A percentile compares a stretch with the other conserved stretches of the same genome.
Conservation (phyloP, 257 asterid genomes). For the Handroanthus guayacan region DNA sequence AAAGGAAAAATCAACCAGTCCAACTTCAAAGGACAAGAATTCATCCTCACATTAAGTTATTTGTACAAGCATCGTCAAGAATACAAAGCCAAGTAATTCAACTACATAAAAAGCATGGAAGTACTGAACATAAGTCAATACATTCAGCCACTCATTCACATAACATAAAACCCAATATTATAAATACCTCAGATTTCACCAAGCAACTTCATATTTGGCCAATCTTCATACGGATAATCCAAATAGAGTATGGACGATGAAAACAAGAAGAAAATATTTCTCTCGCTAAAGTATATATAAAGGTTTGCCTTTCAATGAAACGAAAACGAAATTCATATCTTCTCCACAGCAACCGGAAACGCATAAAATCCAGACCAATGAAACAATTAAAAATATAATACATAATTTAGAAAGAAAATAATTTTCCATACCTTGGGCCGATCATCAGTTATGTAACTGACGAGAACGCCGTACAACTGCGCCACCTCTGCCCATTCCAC, state of each 20-base stretch:
- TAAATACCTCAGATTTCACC: slow-evolving; percentile 1
- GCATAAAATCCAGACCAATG: slow-evolving; percentile 17
- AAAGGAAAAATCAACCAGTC: no score
- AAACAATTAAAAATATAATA: slow-evolving; percentile 2
- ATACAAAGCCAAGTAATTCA: not conserved
- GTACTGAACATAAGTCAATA: not conserved
- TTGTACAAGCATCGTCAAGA: not conserved
- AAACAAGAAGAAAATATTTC: slow-evolving; percentile 6
- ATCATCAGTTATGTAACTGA: slow-evolving; percentile 62
- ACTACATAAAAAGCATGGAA: slow-evolving; percentile 13
- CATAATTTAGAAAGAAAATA: not conserved
- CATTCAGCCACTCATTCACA: not conserved
- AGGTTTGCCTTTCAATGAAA: not conserved
- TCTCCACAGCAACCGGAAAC: not conserved
- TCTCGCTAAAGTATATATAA: not conserved
- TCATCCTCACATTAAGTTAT: slow-evolving; percentile 1
- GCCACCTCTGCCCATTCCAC: slow-evolving; percentile 66
- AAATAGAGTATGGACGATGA: not conserved
- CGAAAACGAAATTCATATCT: not conserved
- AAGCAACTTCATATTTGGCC: not conserved
- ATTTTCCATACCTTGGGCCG: slow-evolving; percentile 57
- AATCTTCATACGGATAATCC: not conserved
- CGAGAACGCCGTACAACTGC: slow-evolving; percentile 59
- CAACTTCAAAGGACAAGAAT: not conserved
- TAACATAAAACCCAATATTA: not conserved